Conservation (phyloP, 208 protist genomes). For the Endotrypanum monterogeii region DNA sequence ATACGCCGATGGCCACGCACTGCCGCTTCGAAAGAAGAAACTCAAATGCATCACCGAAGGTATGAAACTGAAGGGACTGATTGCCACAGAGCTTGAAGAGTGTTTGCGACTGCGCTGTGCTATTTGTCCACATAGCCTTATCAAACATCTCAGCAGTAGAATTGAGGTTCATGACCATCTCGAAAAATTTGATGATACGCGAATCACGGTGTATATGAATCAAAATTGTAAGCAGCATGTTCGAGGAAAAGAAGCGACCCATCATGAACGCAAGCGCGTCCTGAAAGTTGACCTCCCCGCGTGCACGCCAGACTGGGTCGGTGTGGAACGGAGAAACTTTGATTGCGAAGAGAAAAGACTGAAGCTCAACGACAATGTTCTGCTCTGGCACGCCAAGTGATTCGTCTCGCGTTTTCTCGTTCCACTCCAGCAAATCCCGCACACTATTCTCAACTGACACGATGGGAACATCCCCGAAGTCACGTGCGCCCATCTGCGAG, state of each 20-base stretch:
- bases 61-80: conserved; percentile 66
- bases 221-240: conserved; percentile 84
- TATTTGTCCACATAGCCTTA: conserved; percentile 54
- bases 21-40: conserved; percentile 66
- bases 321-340: conserved; percentile 80
- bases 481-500: conserved; percentile 82
- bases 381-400: conserved; percentile 49
- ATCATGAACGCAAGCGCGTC: conserved; percentile 89
- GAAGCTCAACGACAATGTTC: conserved; percentile 85
- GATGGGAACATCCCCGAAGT: conserved; percentile 88
- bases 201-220: conserved; percentile 79
- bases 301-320: conserved; percentile 69
- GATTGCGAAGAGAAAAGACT: conserved; percentile 82
- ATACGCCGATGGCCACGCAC: conserved; percentile 86
- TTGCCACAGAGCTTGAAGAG: conserved; percentile 84
- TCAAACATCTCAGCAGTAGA: conserved; percentile 71
- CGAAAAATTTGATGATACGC: conserved; percentile 79
- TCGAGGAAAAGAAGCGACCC: conserved; percentile 85
- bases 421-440: conserved; percentile 64
- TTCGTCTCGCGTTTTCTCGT: conserved; percentile 31
- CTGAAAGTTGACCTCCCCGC: conserved; percentile 83
- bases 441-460: conserved; percentile 86
- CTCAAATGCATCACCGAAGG: conserved; percentile 81
- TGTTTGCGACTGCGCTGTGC: conserved; percentile 41
- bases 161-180: conserved; percentile 74